Base-by-base conservation (phyloP, 192 early-diverging fungal genomes). In the Coemansia asiatica region DNA sequence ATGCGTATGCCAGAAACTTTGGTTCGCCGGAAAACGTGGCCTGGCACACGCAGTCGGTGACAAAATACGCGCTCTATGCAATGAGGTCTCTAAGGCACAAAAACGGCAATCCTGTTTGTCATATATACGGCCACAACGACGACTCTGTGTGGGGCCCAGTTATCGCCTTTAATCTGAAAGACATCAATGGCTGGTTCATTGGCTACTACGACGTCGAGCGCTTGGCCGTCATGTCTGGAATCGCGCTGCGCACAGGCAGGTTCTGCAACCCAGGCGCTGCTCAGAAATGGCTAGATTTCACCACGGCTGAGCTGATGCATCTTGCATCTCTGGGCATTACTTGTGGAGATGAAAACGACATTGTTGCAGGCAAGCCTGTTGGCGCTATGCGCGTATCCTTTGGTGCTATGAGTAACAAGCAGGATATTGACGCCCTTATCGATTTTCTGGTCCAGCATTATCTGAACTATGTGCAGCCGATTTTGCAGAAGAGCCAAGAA, bases 261-360 rank as follows among this genome's bases (percentile, higher is more conserved):
- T 89, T 88, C 69, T 94, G 93, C 83, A 94, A 94, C 60, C 90
- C 90, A 18, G 93, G 93, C 28, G 88, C 91, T 1, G 79, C 87
- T 28, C 85, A 91, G 29, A 66, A 67, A 10, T 88, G 87, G 85
- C 76, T 94, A 4, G 46, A 79, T n/a, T 61, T 95, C 6, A 70
- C 82, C 1, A 62, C 85, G 0, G 69, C 78, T 0, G 79, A 90
- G 3, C 66, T 91, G 2, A 44, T 81, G 64, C 33, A 66, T 62
- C 51, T 87, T 71, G 36, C 77, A 64, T 74, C 76, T 60, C 72
- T 86, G 78, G 91, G 91, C 0, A 83, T 87, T 69, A 80, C 84
- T 6, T 95, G 92, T 56, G 87, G 90, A 40, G 92, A 93, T 47
- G 86, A 88, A 23, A 67, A 84, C 10, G 93, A 95, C 66, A 63